These are phyloP conservation scores for Helianthus tuberosus DNA, from an alignment of 129 eudicot species.

Conservation along the genomic window DNA sequence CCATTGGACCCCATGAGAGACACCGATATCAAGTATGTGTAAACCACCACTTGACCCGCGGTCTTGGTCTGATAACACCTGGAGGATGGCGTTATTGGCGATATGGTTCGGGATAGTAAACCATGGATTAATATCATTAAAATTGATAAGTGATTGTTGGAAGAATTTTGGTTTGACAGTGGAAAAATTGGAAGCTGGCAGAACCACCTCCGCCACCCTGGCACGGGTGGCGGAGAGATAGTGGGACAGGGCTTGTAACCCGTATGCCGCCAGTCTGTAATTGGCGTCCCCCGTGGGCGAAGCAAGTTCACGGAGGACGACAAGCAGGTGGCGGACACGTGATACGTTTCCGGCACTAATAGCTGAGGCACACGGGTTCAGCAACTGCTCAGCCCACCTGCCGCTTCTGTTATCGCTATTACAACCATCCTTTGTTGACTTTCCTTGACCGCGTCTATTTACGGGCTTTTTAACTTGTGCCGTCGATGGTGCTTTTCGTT, in stretches of 20 bases:
- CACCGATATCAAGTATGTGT: conserved; percentile 86
- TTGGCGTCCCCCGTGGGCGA: conserved; percentile 82
- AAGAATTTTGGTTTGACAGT: conserved; percentile 61
- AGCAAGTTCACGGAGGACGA: conserved; percentile 71
- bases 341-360: conserved; percentile 57
- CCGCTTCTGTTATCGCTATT: conserved; percentile 52
- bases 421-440: conserved; percentile 36
- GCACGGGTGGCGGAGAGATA: conserved; percentile 51
- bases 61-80: conserved; percentile 50
- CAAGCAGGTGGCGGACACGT: conserved; percentile 70
- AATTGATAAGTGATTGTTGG: conserved; percentile 56
- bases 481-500: conserved; percentile 46
- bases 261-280: conserved; percentile 68
- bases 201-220: conserved; percentile 23
- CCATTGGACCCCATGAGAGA: conserved; percentile 85
- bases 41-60: conserved; percentile 27
- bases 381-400: conserved; percentile 93
- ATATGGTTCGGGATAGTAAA: conserved; percentile 79
- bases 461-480: conserved; percentile 45
- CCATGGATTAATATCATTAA: conserved; percentile 83
- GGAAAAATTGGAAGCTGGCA: conserved; percentile 39
- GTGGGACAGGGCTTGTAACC: conserved; percentile 66
- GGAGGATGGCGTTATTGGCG: conserved; percentile 79
- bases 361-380: conserved; percentile 77
- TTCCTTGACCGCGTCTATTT: conserved; percentile 46